Conservation (phyloP, 1,284 basidiomycete species). For the Naganishia liquefaciens region DNA sequence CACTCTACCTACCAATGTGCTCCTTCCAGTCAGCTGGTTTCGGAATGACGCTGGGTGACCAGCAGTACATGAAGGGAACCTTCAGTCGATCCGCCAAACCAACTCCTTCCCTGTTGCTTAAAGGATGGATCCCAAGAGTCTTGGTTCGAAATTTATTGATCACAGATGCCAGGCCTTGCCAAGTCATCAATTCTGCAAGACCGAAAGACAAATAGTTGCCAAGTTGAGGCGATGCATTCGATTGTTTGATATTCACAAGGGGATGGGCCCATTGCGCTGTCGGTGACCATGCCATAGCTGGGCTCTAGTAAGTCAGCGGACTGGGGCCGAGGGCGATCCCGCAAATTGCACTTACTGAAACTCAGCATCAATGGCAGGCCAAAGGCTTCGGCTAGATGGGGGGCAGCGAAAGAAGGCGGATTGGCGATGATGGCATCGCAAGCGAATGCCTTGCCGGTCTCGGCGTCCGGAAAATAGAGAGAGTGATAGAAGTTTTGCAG, state of each 20-base stretch:
- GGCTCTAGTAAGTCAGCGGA: not conserved
- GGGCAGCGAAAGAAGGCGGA: constrained; percentile 65
- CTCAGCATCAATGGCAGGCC: constrained; percentile 63
- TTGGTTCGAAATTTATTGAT: constrained; percentile 63
- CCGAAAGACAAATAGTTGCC: constrained; percentile 64
- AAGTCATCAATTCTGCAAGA: constrained; percentile 61
- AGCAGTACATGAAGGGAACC: constrained; percentile 70
- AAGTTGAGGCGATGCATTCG: constrained; percentile 60
- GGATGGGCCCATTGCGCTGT: constrained; percentile 67
- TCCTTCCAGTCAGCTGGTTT: constrained; percentile 64
- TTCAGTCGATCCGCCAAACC: constrained; percentile 62
- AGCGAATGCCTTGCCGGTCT: constrained; percentile 57
- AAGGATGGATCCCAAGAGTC: constrained; percentile 59
- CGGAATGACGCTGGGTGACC: constrained; percentile 65
- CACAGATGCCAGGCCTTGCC: constrained; percentile 64
- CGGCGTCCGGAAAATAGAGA: constrained; percentile 58
- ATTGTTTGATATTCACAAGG: constrained; percentile 61
- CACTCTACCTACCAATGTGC: constrained; percentile 28
- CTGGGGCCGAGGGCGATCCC: not conserved
- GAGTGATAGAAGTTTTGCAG: constrained; percentile 64
- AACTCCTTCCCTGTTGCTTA: constrained; percentile 59
- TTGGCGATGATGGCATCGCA: constrained; percentile 68
- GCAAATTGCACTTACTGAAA: constrained; percentile 57
- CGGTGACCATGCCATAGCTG: constrained; percentile 70
- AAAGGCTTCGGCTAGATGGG: constrained; percentile 66